Percentiles rank a stretch among this genome's conserved stretches.
phyloP scores from a whole-genome alignment of 1,139 yeast species.

The Lodderomyces theae region DNA sequence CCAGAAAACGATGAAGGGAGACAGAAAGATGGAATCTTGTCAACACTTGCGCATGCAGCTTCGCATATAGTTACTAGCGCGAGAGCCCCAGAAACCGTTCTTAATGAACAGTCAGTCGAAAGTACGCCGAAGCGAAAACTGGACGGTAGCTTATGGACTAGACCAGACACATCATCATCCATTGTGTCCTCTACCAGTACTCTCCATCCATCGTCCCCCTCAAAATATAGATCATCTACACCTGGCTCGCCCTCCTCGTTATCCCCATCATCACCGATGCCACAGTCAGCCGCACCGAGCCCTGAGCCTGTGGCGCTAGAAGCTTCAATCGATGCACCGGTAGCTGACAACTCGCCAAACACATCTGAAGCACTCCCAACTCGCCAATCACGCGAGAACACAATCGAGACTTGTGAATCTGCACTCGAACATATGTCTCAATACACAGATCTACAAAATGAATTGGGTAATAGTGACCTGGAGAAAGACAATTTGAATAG shows the following conservation, averaged over 20 bases:
- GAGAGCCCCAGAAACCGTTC: no score
- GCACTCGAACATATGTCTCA: not conserved
- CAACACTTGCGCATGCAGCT: no score
- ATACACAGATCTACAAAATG: not conserved
- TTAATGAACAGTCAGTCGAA: no score
- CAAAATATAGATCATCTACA: not conserved
- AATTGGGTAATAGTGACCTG: not conserved
- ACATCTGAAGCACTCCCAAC: not conserved
- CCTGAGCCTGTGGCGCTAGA: not conserved
- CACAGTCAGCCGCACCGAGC: not conserved
- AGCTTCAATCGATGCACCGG: not conserved
- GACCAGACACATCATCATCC: not conserved
- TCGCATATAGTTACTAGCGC: no score
- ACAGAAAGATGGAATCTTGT: no score
- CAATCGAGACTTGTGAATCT: not conserved
- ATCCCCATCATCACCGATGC: not conserved
- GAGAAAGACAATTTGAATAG: not conserved
- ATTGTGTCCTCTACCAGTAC: not conserved
- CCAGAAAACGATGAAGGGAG: not conserved
- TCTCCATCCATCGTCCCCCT: not conserved
- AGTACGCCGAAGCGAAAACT: no score
- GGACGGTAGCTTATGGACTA: not conserved
- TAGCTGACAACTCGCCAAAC: not conserved
- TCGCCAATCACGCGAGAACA: not conserved
- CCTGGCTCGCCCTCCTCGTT: not conserved